Evolutionary conservation across 805 yeast genomes (phyloP), one percentile per base, ranked within the genome.

Genomic region (Yarrowia sp.): DNA sequence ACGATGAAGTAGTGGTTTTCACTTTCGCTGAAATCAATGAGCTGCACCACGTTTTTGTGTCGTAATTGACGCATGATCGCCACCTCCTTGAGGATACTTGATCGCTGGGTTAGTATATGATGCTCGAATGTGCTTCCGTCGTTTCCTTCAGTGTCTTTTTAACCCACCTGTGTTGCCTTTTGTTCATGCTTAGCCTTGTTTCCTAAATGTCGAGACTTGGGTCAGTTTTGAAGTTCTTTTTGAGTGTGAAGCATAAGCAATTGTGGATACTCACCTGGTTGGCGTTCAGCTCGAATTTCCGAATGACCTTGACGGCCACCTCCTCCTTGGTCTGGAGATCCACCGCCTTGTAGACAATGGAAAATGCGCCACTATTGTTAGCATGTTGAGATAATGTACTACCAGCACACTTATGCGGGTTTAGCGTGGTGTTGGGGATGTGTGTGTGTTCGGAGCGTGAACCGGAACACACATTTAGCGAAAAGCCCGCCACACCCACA

Each of bases 231-330:
- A 24, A 19, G 30, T 49, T 19, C n/a, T 13, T 47, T n/a, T 24
- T 34, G 3, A 12, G 30, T 24, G 30, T 24, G n/a, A 47, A 33
- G 53, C 53, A 30, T 13, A 33, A 24, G 50, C 49, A 44, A n/a
- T 20, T 24, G 5, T 44, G 5, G n/a, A 7, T 70, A 76, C 71
- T 74, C 75, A 73, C 75, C 73, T 77, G 81, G 46, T 76, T 70
- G 19, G 74, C 66, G 52, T 72, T 73, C 44, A 88, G 79, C 66
- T 83, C 82, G 53, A 78, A 77, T 75, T 91, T 91, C 72, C 85
- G 83, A 53, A 92, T 90, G 69, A 90, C 84, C 74, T 91, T 91
- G 73, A 91, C 85, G 13, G 97, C 97, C 15, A 91, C 87, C 43
- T 78, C 77, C 60, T 83, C 76, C 39, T 78, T 76, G 7, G 81